Percentiles rank a stretch among this genome's conserved stretches.
Conservation (phyloP, 192 early-diverging fungal genomes). For the Jimgerdemannia flammicorona region DNA sequence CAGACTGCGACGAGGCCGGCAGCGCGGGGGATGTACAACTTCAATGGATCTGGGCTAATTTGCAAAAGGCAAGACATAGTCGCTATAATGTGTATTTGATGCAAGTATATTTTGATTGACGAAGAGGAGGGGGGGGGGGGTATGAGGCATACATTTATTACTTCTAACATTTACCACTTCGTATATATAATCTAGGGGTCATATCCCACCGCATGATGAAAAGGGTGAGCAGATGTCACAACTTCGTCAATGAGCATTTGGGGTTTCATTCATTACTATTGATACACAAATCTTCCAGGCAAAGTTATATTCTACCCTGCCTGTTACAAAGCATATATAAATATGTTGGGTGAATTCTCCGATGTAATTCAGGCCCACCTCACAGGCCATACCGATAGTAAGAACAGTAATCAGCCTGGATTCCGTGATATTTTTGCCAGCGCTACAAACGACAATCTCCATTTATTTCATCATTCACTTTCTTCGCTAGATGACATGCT, state of each 20-base stretch:
- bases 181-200: slow-evolving; percentile 4
- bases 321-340: slow-evolving; percentile 22
- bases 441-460: not conserved
- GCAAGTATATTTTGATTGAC: not conserved
- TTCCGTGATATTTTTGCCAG: not conserved
- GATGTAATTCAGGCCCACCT: slow-evolving; percentile 36
- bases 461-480: not conserved
- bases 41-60: slow-evolving; percentile 22
- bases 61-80: slow-evolving; percentile 6
- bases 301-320: slow-evolving; percentile 9
- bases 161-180: not conserved
- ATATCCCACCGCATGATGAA: slow-evolving; percentile 19
- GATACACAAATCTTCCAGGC: not conserved
- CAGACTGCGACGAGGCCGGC: slow-evolving; percentile 22
- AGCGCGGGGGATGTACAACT: slow-evolving; percentile 22
- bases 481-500: slow-evolving; percentile 13
- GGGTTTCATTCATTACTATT: too few relatives aligned
- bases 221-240: too few relatives aligned
- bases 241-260: too few relatives aligned
- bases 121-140: not conserved
- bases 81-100: slow-evolving; percentile 18
- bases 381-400: slow-evolving; percentile 34
- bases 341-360: slow-evolving; percentile 28
- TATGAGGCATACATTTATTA: not conserved
- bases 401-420: not conserved